phyloP scores from a whole-genome alignment of 257 asterid genomes.

The Nicotiana attenuata region DNA sequence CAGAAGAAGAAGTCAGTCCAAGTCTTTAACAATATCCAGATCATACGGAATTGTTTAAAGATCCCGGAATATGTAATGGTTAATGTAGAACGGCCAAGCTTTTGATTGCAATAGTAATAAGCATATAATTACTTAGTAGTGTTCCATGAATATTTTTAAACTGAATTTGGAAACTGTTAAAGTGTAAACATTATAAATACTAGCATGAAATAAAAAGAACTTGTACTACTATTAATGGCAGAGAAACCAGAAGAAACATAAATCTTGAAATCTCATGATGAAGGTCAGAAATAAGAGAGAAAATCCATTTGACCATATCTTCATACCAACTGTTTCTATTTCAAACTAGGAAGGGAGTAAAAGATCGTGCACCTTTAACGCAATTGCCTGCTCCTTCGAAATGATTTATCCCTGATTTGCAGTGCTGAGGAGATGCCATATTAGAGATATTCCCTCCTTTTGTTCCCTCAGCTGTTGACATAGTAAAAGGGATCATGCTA shows the following conservation, averaged over 20 bases:
- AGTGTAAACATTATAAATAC: neutral
- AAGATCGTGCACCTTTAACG: constrained; percentile 12
- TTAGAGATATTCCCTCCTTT: constrained; percentile 20
- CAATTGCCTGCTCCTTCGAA: constrained; percentile 23
- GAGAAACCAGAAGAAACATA: neutral
- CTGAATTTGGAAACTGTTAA: neutral
- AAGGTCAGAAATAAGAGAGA: neutral
- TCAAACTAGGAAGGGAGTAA: neutral
- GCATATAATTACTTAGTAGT: neutral
- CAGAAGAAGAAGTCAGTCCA: neutral
- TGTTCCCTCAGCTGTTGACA: constrained; percentile 30
- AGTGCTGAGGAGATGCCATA: constrained; percentile 31
- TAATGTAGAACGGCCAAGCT: neutral
- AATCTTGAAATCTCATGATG: neutral
- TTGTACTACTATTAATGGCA: neutral
- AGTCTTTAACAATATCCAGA: neutral
- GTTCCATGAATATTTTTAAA: neutral
- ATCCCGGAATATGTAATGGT: neutral
- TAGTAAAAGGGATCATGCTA: constrained; percentile 55
- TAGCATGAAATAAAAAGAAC: neutral
- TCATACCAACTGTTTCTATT: neutral
- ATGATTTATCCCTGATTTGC: constrained; percentile 36
- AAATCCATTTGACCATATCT: neutral
- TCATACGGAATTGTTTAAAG: neutral
- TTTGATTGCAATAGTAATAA: neutral